A percentile compares a stretch with the other conserved stretches of the same genome.
Evolutionary conservation across 2,329 filamentous ascomycete species (phyloP).

Genomic region (Dryadomyces sulphureus): DNA sequence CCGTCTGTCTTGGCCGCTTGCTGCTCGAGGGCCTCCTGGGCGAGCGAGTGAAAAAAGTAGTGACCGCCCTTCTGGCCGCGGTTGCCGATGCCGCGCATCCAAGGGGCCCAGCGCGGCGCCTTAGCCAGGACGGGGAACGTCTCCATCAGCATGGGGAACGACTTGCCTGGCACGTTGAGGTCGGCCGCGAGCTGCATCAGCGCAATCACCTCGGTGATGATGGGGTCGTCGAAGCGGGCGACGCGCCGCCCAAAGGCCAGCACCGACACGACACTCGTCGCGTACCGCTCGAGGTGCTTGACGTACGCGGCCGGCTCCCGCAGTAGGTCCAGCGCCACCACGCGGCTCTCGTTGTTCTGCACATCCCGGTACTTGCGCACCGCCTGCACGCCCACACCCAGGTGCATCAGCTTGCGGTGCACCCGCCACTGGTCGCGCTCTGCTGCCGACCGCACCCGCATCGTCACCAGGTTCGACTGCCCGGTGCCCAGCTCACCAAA

Average conservation of each 20-base stretch:
- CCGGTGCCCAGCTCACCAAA: slow-evolving; percentile 30
- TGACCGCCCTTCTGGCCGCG: slow-evolving; percentile 24
- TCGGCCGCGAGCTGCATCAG: slow-evolving; percentile 42
- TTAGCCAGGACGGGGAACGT: slow-evolving; percentile 34
- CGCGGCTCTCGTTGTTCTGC: slow-evolving; percentile 42
- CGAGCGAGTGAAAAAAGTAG: slow-evolving; percentile 36
- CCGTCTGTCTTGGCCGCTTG: slow-evolving; percentile 15
- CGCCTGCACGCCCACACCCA: slow-evolving; percentile 37
- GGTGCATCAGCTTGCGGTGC: slow-evolving; percentile 35
- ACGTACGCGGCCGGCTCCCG: slow-evolving; percentile 29
- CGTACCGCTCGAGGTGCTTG: slow-evolving; percentile 36
- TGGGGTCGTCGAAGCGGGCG: slow-evolving; percentile 33
- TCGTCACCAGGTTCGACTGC: slow-evolving; percentile 27
- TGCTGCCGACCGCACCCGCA: slow-evolving; percentile 23
- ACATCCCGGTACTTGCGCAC: slow-evolving; percentile 36
- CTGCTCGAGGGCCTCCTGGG: slow-evolving; percentile 31
- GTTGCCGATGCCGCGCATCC: slow-evolving; percentile 32
- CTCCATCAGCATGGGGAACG: slow-evolving; percentile 41
- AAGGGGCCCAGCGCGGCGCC: slow-evolving; percentile 32
- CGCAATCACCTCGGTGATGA: slow-evolving; percentile 44
- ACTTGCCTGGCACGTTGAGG: slow-evolving; percentile 36
- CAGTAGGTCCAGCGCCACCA: slow-evolving; percentile 36
- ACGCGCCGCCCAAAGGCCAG: slow-evolving; percentile 42
- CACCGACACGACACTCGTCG: slow-evolving; percentile 37
- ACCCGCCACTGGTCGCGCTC: slow-evolving; percentile 28